These are phyloP conservation scores for Epichloe baconii DNA, from an alignment of 2,329 filamentous ascomycete genomes.

Conservation along the genomic window DNA sequence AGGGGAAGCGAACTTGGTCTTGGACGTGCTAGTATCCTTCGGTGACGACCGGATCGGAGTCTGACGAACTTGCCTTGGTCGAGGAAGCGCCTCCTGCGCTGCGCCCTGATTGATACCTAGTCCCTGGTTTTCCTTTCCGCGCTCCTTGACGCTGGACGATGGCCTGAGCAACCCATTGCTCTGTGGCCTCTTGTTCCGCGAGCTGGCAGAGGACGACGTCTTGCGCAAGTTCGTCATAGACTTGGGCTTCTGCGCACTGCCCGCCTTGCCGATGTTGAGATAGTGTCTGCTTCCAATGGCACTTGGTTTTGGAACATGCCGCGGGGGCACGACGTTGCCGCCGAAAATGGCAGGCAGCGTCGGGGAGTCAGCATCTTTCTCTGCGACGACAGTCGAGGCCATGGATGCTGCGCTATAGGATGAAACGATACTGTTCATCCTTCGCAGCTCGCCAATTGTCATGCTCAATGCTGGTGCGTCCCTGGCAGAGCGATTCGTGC, in stretches of 20 bases:
- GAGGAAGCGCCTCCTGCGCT: conserved; percentile 7
- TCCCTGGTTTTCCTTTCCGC: conserved; percentile 18
- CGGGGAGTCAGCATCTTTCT: conserved; percentile 22
- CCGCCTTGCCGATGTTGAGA: conserved; percentile 26
- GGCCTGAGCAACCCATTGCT: neutral
- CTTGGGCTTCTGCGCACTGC: conserved; percentile 8
- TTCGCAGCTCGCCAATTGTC: conserved; percentile 38
- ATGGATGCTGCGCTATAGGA: conserved; percentile 29
- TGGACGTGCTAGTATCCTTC: neutral
- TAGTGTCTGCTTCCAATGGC: conserved; percentile 32
- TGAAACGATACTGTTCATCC: conserved; percentile 43
- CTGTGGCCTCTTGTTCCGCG: neutral
- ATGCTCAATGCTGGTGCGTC: conserved; percentile 19
- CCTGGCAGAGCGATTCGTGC: conserved; percentile 8
- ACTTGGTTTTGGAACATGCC: conserved; percentile 16
- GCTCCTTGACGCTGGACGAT: conserved; percentile 7
- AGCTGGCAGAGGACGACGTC: neutral
- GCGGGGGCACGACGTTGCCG: conserved; percentile 24
- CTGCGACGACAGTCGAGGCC: conserved; percentile 15
- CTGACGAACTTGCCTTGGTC: conserved; percentile 8
- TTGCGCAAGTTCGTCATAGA: conserved; percentile 8
- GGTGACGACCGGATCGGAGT: neutral
- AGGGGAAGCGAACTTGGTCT: neutral
- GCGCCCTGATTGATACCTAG: conserved; percentile 7
- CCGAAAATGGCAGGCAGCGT: conserved; percentile 26